phyloP scores from a whole-genome alignment of 192 early-diverging fungal genomes.

The Coemansia sp. region DNA sequence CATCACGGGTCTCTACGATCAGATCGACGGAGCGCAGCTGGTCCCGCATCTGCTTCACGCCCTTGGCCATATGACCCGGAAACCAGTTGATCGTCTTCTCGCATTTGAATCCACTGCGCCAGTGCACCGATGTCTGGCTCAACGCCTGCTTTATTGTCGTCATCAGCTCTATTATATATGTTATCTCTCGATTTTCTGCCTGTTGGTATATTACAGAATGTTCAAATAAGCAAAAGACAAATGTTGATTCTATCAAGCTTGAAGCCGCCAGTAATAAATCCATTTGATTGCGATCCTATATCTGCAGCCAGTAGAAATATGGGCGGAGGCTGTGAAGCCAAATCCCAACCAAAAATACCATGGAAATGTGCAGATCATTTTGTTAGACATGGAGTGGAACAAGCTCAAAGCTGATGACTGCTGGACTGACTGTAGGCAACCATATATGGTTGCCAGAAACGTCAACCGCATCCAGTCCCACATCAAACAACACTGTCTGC shows the following conservation, averaged over 20 bases:
- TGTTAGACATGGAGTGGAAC: background rate
- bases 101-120: constrained; percentile 42
- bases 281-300: too few relatives aligned
- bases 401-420: constrained; percentile 30
- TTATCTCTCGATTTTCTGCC: too few relatives aligned
- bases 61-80: constrained; percentile 85
- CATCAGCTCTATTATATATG: background rate
- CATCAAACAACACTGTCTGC: constrained; percentile 21
- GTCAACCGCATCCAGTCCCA: background rate
- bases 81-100: constrained; percentile 83
- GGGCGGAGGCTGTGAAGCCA: background rate
- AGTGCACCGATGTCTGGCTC: constrained; percentile 1
- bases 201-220: too few relatives aligned
- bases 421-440: constrained; percentile 35
- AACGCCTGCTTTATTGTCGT: background rate
- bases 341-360: background rate
- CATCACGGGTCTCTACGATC: constrained; percentile 92
- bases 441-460: constrained; percentile 16
- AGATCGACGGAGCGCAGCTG: constrained; percentile 74
- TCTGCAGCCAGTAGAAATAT: background rate
- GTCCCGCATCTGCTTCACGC: constrained; percentile 71
- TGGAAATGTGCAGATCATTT: background rate
- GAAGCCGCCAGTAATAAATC: too few relatives aligned
- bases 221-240: too few relatives aligned
- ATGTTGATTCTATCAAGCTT: too few relatives aligned